Evolutionary conservation across 768 basidiomycete genomes (phyloP).

Genomic region (Lenzites betulinus): DNA sequence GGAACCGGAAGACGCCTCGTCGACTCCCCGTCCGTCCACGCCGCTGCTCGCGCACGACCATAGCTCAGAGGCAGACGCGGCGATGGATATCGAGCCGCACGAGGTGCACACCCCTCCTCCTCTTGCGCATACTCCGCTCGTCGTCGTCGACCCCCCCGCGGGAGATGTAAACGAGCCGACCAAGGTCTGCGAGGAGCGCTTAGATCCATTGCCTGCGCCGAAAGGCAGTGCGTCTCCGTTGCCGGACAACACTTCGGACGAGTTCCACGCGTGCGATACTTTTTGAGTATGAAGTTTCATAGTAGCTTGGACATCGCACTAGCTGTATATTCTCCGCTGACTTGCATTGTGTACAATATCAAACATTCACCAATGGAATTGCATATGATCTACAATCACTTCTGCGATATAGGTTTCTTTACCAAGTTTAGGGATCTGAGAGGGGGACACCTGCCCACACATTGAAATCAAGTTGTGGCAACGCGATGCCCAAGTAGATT

Average conservation of each 20-base stretch:
- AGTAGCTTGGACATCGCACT: background rate
- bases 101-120: conserved; percentile 17
- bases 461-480: too few relatives aligned
- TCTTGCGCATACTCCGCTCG: conserved; percentile 9
- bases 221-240: background rate
- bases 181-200: too few relatives aligned
- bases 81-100: conserved; percentile 20
- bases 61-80: background rate
- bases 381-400: too few relatives aligned
- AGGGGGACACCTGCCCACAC: too few relatives aligned
- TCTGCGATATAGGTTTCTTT: too few relatives aligned
- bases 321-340: too few relatives aligned
- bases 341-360: too few relatives aligned
- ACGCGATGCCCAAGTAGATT: too few relatives aligned
- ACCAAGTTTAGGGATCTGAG: too few relatives aligned
- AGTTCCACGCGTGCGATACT: conserved; percentile 8
- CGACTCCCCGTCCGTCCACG: conserved; percentile 7
- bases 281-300: background rate
- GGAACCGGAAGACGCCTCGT: background rate
- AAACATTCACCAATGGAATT: too few relatives aligned
- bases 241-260: conserved; percentile 5
- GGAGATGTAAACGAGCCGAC: background rate
- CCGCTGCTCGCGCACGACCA: conserved; percentile 9
- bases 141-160: conserved; percentile 1
- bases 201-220: too few relatives aligned